Conservation (phyloP, 1,284 basidiomycete genomes). For the Puccinia sorghi region DNA sequence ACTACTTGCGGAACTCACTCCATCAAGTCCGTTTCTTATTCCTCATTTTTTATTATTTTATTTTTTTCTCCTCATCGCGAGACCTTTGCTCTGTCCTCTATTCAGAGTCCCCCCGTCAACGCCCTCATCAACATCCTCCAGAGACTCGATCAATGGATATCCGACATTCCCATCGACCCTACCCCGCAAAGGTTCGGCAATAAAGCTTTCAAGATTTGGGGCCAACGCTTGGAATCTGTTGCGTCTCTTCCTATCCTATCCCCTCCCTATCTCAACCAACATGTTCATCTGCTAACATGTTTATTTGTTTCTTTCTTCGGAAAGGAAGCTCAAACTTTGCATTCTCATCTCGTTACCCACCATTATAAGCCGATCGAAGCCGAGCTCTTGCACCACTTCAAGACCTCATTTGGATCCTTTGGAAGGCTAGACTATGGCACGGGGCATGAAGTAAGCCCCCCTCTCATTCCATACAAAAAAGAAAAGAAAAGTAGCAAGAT, state of each 20-base stretch:
- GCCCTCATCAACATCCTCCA: constrained; percentile 67
- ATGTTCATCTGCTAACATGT: not conserved
- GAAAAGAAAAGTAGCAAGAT: constrained; percentile 3
- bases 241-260: constrained; percentile 6
- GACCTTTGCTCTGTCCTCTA: too few species aligned
- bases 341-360: constrained; percentile 63
- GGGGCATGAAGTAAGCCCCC: constrained; percentile 57
- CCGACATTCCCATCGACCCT: constrained; percentile 75
- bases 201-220: constrained; percentile 86
- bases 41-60: not conserved
- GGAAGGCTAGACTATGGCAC: constrained; percentile 70
- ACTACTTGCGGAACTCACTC: not conserved
- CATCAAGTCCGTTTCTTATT: not conserved
- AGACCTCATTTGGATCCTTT: constrained; percentile 66
- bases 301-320: not conserved
- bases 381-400: constrained; percentile 72
- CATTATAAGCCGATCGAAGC: constrained; percentile 63
- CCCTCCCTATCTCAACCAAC: constrained; percentile 1
- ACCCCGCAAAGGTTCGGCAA: constrained; percentile 92
- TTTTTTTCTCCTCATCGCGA: not conserved
- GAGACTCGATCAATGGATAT: constrained; percentile 73
- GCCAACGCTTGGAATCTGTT: constrained; percentile 66
- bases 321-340: constrained; percentile 68
- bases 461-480: not conserved
- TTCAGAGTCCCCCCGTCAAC: not conserved